Conservation (phyloP, 2,329 filamentous ascomycete genomes). For the Diaporthe sp. region DNA sequence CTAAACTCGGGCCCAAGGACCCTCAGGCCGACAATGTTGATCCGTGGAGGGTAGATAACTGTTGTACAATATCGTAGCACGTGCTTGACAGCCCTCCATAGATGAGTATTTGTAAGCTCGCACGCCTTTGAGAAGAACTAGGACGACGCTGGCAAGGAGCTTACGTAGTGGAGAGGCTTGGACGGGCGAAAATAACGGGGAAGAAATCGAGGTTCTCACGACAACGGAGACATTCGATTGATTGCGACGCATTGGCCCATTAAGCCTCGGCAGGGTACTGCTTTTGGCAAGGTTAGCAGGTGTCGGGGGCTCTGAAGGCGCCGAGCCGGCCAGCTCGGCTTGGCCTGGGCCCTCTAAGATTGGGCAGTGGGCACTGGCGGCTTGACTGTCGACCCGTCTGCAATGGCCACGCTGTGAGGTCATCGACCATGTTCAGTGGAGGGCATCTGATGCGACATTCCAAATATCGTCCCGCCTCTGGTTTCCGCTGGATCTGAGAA, state of each 20-base stretch:
- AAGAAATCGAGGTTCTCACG: not conserved
- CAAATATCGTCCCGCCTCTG: constrained; percentile 14
- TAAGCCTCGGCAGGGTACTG: not conserved
- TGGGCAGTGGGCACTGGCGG: constrained; percentile 12
- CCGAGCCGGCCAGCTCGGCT: constrained; percentile 2
- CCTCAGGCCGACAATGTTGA: not conserved
- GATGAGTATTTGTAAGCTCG: not conserved
- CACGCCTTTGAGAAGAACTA: not conserved
- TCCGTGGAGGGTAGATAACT: not conserved
- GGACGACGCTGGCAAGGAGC: not conserved
- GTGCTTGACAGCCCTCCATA: not conserved
- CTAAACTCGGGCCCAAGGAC: not conserved
- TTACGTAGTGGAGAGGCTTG: not conserved
- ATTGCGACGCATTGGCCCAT: not conserved
- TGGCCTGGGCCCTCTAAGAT: constrained; percentile 4
- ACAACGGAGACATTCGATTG: not conserved
- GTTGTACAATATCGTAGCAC: not conserved
- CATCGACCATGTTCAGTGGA: not conserved
- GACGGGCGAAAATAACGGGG: not conserved
- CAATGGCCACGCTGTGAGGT: constrained; percentile 8
- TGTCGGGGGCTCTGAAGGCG: not conserved
- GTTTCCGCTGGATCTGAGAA: not conserved
- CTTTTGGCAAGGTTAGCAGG: not conserved
- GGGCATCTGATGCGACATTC: constrained; percentile 17
- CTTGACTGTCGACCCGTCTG: constrained; percentile 14